Evolutionary conservation across 2,329 filamentous ascomycete genomes (phyloP).

Genomic region (Penicillium sp.): DNA sequence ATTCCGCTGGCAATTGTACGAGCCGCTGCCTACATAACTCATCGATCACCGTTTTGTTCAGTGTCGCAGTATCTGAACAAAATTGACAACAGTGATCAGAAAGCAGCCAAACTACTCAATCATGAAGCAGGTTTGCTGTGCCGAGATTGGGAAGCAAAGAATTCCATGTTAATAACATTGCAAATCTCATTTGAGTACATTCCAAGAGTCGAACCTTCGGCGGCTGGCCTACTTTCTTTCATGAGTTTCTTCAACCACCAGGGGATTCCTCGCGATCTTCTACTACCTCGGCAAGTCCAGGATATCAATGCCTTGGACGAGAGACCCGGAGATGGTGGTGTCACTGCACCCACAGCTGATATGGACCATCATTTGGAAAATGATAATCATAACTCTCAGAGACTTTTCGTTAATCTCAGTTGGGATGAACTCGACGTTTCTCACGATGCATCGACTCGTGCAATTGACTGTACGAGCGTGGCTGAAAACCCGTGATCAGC

Average conservation of each 20-base stretch:
- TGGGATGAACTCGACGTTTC: slow-evolving; percentile 12
- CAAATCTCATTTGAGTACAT: slow-evolving; percentile 14
- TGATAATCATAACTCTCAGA: background rate
- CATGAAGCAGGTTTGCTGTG: slow-evolving; percentile 31
- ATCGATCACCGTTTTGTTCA: slow-evolving; percentile 9
- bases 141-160: slow-evolving; percentile 9
- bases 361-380: background rate
- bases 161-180: too few species aligned
- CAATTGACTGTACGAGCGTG: slow-evolving; percentile 35
- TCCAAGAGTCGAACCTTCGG: background rate
- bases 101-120: slow-evolving; percentile 35
- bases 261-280: background rate
- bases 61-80: slow-evolving; percentile 29
- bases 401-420: slow-evolving; percentile 22
- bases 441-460: slow-evolving; percentile 38
- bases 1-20: slow-evolving; percentile 42
- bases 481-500: slow-evolving; percentile 33
- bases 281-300: too few species aligned
- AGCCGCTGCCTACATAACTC: slow-evolving; percentile 27
- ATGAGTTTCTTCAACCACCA: background rate
- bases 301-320: too few species aligned
- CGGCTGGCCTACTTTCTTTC: background rate
- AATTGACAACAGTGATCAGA: slow-evolving; percentile 42
- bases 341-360: too few species aligned
- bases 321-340: too few species aligned